phyloP scores from a whole-genome alignment of 1,284 basidiomycete species.

The Golubevia pallescens region DNA sequence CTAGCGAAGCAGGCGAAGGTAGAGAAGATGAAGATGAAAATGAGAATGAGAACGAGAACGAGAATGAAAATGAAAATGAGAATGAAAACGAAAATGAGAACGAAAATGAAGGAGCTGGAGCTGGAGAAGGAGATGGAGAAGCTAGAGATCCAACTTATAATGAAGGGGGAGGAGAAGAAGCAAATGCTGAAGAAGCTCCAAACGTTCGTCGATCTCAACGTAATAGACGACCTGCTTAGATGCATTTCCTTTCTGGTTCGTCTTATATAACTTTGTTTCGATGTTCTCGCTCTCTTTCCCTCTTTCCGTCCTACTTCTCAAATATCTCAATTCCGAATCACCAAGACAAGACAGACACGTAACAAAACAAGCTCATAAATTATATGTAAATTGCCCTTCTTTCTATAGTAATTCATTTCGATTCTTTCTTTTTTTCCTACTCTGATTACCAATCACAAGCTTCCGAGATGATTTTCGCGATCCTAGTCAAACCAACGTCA shows the following conservation, averaged over 20 bases:
- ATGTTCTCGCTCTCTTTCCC: no score
- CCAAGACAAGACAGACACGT: no score
- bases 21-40: not conserved
- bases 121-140: not conserved
- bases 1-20: not conserved
- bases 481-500: slow-evolving; percentile 27
- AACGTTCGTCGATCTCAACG: not conserved
- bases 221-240: not conserved
- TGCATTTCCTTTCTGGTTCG: no score
- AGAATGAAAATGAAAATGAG: no score
- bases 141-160: not conserved
- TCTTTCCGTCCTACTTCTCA: not conserved
- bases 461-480: slow-evolving; percentile 33
- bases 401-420: no score
- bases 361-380: no score
- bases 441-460: slow-evolving; percentile 37
- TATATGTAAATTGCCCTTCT: no score
- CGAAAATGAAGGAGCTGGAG: not conserved
- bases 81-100: not conserved
- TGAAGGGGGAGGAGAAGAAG: not conserved
- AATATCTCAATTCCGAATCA: not conserved
- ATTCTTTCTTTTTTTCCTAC: no score
- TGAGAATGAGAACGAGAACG: not conserved
- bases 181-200: not conserved
- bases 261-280: no score